phyloP scores from a whole-genome alignment of 2,329 filamentous ascomycete genomes.

The Microdochium nivale region DNA sequence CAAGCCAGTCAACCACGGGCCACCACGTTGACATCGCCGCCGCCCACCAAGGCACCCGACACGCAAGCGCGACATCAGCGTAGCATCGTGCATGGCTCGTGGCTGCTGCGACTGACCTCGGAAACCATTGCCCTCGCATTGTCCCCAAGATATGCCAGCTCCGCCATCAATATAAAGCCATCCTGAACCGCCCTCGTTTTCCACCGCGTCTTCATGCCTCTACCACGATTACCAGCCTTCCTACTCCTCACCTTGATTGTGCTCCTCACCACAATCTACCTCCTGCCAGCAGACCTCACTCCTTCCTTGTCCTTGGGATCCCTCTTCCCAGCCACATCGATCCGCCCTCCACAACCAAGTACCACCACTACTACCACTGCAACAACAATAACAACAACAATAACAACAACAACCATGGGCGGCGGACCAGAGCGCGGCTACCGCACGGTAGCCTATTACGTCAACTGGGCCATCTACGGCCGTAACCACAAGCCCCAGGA shows the following conservation, averaged over 20 bases:
- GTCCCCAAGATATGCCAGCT: background rate
- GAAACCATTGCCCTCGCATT: background rate
- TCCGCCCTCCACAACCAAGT: constrained; percentile 4
- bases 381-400: too few relatives aligned
- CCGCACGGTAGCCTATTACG: constrained; percentile 64
- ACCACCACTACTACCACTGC: constrained; percentile 6
- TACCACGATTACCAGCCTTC: background rate
- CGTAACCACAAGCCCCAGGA: constrained; percentile 81
- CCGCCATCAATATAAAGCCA: background rate
- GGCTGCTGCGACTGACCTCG: background rate
- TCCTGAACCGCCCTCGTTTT: background rate
- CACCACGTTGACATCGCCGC: background rate
- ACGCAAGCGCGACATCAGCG: background rate
- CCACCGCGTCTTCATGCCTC: background rate
- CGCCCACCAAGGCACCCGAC: background rate
- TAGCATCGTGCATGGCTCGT: too few relatives aligned
- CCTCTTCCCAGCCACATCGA: constrained; percentile 1
- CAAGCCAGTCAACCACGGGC: background rate
- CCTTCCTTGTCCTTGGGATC: constrained; percentile 3
- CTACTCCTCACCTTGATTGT: background rate
- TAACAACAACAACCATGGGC: too few relatives aligned
- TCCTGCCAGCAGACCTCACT: background rate
- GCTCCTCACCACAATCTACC: background rate
- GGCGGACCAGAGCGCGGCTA: constrained; percentile 40
- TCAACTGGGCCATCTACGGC: constrained; percentile 82